Base-by-base conservation (phyloP, 176 grass and related monocot genomes). In the Eragrostis curvula region DNA sequence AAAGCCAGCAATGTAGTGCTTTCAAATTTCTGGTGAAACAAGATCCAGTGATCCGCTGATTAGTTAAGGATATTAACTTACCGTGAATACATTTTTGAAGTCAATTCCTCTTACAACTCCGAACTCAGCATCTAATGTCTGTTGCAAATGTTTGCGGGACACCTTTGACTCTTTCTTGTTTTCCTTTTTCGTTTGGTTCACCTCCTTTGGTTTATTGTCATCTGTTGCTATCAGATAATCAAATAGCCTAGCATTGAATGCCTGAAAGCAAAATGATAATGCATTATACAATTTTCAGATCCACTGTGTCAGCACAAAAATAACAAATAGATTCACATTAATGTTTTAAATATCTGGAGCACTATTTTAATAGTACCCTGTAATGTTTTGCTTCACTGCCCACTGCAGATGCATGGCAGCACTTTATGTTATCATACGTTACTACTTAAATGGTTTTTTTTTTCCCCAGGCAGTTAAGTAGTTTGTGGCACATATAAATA, bases 191-290 rank as follows among this genome's bases (percentile, higher is more conserved):
- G 66, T 68, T 77, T 84, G 88, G 29, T 93, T 90, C 57, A 40
- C 74, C 70, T 88, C 88, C 71, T 88, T 98, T 53, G 88, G 77
- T 69, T 89, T 94, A 82, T 68, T 82, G 9, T 87, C 88, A 88
- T 98, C 95, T n/a, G 92, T 90, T 80, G 96, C 96, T 81, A 98
- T 95, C 73, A 98, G 77, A 91, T 95, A 91, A 93, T 93, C 96
- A 82, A 98, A 98, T 71, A 98, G 63, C 53, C 96, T 92, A 32
- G 90, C 88, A 87, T 95, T 98, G 90, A 98, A 98, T 91, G 91
- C 88, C 96, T 98, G 85, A 73, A 80, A 65, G 82, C 80, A 68
- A 43, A 48, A 86, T 64, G 85, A 0, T 41, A 30, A 62, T 61
- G 78, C 9, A 40, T 28, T 18, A 66, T 67, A 82, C 78, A 12